Base-by-base conservation (phyloP, 75 land plant genomes). In the Selaginella tamariscina region DNA sequence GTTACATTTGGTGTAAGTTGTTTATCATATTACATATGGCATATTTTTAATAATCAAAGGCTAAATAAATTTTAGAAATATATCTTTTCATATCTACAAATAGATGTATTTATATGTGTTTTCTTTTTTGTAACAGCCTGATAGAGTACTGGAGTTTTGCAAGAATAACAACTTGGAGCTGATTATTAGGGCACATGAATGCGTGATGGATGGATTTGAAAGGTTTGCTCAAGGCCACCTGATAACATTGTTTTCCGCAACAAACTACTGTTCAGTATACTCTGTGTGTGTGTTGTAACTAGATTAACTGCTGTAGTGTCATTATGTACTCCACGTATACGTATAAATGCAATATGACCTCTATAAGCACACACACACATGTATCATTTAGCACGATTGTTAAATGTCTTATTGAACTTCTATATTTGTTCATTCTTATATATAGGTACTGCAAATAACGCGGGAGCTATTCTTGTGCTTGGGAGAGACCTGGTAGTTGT, bases 391-490 rank as follows among this genome's bases (percentile, higher is more conserved):
- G n/a, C n/a, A n/a, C n/a, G n/a, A n/a, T n/a, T n/a, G n/a, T n/a
- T n/a, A n/a, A n/a, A n/a, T n/a, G n/a, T n/a, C n/a, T n/a, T n/a
- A n/a, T n/a, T n/a, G n/a, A n/a, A n/a, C n/a, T n/a, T n/a, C n/a
- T n/a, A n/a, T n/a, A n/a, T n/a, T n/a, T n/a, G n/a, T n/a, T n/a
- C n/a, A n/a, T n/a, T n/a, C n/a, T n/a, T n/a, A n/a, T 8, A 32
- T 30, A 56, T 74, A 95, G 99, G 76, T 27, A 74, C 76, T 56
- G 76, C 76, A 20, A 74, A 74, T 33, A 74, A 74, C 71, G 76
- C 76, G 22, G 76, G 76, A 13, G 76, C 76, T 21, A 56, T 74
- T 11, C n/a, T 74, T 9, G 76, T 74, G 21, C 26, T 74, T 20
- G 76, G 76, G 5, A 72, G 76, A 24, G 76, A 74, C 44, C 65